Conservation (phyloP, 257 asterid species). For the Leonotis leonurus region DNA sequence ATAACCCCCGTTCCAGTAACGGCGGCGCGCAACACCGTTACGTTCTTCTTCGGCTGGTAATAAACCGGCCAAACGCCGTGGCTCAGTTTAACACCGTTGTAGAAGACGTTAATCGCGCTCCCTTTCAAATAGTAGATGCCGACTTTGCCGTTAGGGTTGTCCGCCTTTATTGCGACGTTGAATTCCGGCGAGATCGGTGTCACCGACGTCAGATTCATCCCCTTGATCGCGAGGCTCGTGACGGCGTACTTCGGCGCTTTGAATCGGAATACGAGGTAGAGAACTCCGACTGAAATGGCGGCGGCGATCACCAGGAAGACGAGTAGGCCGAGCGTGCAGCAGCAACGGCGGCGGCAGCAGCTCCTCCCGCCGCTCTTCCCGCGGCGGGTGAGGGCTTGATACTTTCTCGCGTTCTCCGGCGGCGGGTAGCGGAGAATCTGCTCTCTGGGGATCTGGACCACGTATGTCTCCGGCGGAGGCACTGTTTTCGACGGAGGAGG, state of each 20-base stretch:
- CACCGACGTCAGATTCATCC: constrained; percentile 50
- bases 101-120: constrained; percentile 34
- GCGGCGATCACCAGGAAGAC: constrained; percentile 35
- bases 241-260: constrained; percentile 54
- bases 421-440: constrained; percentile 56
- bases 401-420: constrained; percentile 36
- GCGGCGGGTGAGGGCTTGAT: constrained; percentile 22
- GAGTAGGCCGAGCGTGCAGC: constrained; percentile 39
- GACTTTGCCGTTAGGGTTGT: constrained; percentile 62
- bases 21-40: constrained; percentile 42
- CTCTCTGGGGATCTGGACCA: constrained; percentile 46
- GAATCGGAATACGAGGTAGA: constrained; percentile 67
- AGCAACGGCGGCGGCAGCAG: constrained; percentile 51
- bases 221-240: constrained; percentile 31
- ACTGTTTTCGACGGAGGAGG: constrained; percentile 23
- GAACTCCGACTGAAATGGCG: constrained; percentile 56
- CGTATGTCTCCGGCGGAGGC: constrained; percentile 21
- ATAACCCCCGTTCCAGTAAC: constrained; percentile 43
- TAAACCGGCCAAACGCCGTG: constrained; percentile 57
- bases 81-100: constrained; percentile 37
- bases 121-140: constrained; percentile 49
- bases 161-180: constrained; percentile 54
- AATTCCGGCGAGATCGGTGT: constrained; percentile 53
- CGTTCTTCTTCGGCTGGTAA: constrained; percentile 61
- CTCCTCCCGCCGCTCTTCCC: constrained; percentile 24